Evolutionary conservation across 257 asterid genomes (phyloP).

Genomic region (Nicotiana noctiflora): DNA sequence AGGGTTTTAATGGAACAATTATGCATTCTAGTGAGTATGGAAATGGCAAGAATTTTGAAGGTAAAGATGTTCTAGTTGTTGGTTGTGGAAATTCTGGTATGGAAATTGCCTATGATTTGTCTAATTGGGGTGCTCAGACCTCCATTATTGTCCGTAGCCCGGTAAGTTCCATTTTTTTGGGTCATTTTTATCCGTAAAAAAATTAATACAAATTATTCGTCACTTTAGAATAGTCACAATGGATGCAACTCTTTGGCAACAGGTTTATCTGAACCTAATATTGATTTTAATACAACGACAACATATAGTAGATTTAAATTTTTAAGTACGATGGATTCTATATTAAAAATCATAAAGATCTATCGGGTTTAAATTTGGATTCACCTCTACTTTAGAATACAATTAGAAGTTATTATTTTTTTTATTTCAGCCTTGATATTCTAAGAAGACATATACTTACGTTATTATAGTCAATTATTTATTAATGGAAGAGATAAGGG

Average conservation of each 20-base stretch:
- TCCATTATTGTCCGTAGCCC: slow-evolving; percentile 44
- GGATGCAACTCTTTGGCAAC: too few species aligned
- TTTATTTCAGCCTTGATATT: not conserved
- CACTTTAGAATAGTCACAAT: too few species aligned
- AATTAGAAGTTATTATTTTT: not conserved
- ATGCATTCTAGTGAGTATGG: slow-evolving; percentile 33
- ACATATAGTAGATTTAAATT: too few species aligned
- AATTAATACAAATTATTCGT: not conserved
- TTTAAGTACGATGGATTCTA: too few species aligned
- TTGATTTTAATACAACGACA: too few species aligned
- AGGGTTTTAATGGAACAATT: slow-evolving; percentile 27
- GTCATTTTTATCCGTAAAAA: not conserved
- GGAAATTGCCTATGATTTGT: slow-evolving; percentile 59
- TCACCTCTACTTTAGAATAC: too few species aligned
- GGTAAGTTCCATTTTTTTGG: slow-evolving; percentile 16
- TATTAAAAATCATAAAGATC: too few species aligned
- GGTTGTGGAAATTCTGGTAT: slow-evolving; percentile 73
- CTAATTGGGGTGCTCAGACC: slow-evolving; percentile 35
- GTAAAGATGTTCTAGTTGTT: slow-evolving; percentile 37
- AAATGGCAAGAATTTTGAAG: slow-evolving; percentile 21
- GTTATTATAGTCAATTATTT: too few species aligned
- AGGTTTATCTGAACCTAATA: too few species aligned
- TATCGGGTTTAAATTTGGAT: too few species aligned
- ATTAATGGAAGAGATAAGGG: too few species aligned
- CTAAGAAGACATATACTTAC: too few species aligned